These are phyloP conservation scores for Diaporthe humulicola DNA, from an alignment of 2,329 filamentous ascomycete species.

Conservation along the genomic window DNA sequence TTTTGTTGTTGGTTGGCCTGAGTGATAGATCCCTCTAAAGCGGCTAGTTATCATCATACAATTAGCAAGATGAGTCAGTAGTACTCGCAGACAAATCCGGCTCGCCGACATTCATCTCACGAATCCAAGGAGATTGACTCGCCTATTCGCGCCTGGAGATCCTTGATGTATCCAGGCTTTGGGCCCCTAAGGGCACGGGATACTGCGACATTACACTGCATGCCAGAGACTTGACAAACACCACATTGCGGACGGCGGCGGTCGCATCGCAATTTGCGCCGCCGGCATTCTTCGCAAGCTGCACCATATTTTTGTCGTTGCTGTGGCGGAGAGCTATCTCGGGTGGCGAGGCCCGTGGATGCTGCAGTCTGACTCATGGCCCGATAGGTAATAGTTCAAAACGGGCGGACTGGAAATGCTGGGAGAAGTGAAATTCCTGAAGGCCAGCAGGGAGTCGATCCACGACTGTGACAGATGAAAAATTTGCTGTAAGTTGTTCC, in stretches of 20 bases:
- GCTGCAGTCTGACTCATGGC: background rate
- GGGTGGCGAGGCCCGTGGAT: background rate
- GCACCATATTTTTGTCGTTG: background rate
- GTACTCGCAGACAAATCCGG: background rate
- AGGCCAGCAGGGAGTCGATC: background rate
- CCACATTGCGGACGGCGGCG: background rate
- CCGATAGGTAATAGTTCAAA: background rate
- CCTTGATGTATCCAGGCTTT: constrained; percentile 14
- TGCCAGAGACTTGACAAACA: background rate
- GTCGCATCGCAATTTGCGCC: constrained; percentile 4
- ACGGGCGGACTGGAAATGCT: background rate
- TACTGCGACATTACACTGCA: background rate
- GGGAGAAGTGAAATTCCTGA: background rate
- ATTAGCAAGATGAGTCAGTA: background rate
- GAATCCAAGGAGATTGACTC: background rate
- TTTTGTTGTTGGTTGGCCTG: background rate
- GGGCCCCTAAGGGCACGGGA: background rate
- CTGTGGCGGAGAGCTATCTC: background rate
- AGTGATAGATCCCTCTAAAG: background rate
- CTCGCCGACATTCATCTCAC: background rate
- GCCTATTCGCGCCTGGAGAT: constrained; percentile 9
- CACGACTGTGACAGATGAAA: background rate
- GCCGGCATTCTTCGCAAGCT: background rate
- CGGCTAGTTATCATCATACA: background rate
- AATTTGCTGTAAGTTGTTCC: too few species aligned